Conservation (phyloP, 2,329 filamentous ascomycete genomes). For the Byssothecium circinans region DNA sequence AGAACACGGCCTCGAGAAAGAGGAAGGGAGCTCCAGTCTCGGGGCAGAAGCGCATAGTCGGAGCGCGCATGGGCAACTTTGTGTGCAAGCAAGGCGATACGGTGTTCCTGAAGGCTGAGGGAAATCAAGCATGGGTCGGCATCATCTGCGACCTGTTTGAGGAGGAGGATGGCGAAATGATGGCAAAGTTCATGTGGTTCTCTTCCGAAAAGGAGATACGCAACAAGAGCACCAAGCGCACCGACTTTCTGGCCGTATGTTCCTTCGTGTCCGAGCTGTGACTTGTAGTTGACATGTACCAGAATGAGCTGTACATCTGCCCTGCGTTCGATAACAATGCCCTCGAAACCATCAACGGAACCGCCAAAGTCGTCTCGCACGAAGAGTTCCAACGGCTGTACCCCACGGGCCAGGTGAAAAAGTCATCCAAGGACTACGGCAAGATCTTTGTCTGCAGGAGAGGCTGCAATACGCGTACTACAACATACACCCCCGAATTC, state of each 20-base stretch:
- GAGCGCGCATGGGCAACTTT: constrained; percentile 80
- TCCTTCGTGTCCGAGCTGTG: neutral
- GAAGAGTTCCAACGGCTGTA: constrained; percentile 68
- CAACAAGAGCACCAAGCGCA: constrained; percentile 78
- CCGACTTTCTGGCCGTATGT: constrained; percentile 71
- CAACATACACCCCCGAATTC: constrained; percentile 91
- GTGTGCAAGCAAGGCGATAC: constrained; percentile 80
- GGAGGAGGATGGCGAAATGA: constrained; percentile 65
- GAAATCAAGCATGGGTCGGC: constrained; percentile 89
- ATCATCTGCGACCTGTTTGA: constrained; percentile 82
- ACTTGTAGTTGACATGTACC: constrained; percentile 17
- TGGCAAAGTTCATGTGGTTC: constrained; percentile 94
- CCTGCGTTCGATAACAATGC: constrained; percentile 85
- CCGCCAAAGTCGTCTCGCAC: constrained; percentile 76
- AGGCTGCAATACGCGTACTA: constrained; percentile 85
- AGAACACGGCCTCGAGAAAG: constrained; percentile 36
- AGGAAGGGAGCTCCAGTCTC: constrained; percentile 28
- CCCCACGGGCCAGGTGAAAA: constrained; percentile 74
- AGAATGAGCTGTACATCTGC: constrained; percentile 93
- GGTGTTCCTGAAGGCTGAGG: constrained; percentile 85
- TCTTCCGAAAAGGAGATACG: constrained; percentile 86
- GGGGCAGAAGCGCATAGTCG: constrained; percentile 63
- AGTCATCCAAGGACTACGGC: constrained; percentile 71
- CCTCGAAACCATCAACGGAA: constrained; percentile 86
- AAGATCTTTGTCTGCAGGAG: constrained; percentile 89